Evolutionary conservation across 2,329 filamentous ascomycete species (phyloP), one percentile per base, ranked within the genome.

Genomic region (Cryphonectria naterciae): DNA sequence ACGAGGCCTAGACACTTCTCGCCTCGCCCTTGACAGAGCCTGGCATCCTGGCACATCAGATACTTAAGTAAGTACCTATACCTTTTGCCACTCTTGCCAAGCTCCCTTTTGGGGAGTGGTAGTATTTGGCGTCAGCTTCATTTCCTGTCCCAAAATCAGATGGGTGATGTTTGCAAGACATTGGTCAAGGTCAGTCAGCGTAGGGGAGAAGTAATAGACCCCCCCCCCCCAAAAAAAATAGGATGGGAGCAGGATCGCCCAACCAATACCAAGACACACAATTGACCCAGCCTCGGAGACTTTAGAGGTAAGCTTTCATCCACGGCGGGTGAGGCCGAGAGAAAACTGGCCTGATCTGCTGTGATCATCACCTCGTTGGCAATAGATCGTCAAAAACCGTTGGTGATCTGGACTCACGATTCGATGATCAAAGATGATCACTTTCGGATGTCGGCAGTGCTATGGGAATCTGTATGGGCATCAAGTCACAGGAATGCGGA

Each of bases 81-180:
- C 43, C 43, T 49, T 49, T 49, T 49, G 46, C 46, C 46, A 49
- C 46, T 49, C 22, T n/a, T 49, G 69, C 69, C 66, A 71, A 71
- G 69, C 41, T 43, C 43, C 66, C 52, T 62, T 61, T 67, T 62
- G 49, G 52, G 17, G 37, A 35, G 10, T 39, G 52, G 66, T 52
- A 68, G 49, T 49, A 52, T 61, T 39, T 39, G 58, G 58, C 58
- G 58, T 35, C 58, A 19, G 35, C 58, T 37, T 61, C 58, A 61
- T 61, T 61, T 61, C 58, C 7, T 61, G 54, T 2, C 25, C 54
- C 28, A 32, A 32, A 35, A 58, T 58, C 54, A 58, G 54, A 32
- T 35, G 54, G 25, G 19, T 17, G 25, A 58, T 17, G 54, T 58
- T 28, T 32, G 25, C 15, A 15, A 3, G 54, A 58, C 25, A 58